Evolutionary conservation across 2,329 filamentous ascomycete genomes (phyloP).

Genomic region (Ophiostoma sp.): DNA sequence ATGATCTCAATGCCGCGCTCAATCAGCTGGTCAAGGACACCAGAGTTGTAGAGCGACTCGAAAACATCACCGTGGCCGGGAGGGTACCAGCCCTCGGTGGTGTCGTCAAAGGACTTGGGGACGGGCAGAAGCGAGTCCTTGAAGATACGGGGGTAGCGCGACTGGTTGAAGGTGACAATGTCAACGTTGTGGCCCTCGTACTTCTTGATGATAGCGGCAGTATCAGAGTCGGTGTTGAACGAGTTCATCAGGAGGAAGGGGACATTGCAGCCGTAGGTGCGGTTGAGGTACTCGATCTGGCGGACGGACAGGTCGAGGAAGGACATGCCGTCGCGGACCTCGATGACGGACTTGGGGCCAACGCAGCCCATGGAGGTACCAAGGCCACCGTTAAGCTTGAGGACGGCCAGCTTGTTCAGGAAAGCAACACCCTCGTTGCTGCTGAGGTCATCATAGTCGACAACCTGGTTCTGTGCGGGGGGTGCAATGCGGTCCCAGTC

Average conservation of each 20-base stretch:
- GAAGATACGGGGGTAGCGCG: conserved; percentile 91
- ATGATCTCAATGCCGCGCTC: conserved; percentile 94
- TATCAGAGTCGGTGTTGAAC: conserved; percentile 99
- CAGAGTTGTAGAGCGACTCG: conserved; percentile 98
- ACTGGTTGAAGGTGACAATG: conserved; percentile 99
- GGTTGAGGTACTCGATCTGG: conserved; percentile 98
- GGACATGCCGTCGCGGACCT: conserved; percentile 99
- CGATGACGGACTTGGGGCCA: conserved; percentile 98
- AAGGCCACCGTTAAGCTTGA: conserved; percentile 98
- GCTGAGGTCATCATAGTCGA: conserved; percentile 85
- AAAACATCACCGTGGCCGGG: conserved; percentile 99
- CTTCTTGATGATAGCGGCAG: conserved; percentile 99
- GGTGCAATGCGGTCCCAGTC: conserved; percentile 97
- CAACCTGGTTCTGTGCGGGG: conserved; percentile 86
- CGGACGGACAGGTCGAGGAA: conserved; percentile 98
- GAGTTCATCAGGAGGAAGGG: conserved; percentile 99
- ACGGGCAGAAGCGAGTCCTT: conserved; percentile 97
- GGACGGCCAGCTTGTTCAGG: conserved; percentile 93
- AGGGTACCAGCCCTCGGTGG: conserved; percentile 96
- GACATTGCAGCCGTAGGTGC: conserved; percentile 94
- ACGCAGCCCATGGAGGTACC: conserved; percentile 99
- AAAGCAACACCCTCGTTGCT: conserved; percentile 89
- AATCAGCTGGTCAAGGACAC: conserved; percentile 92
- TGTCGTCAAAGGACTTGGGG: conserved; percentile 79
- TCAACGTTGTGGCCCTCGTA: conserved; percentile 99